Base-by-base conservation (phyloP, 768 basidiomycete species). In the Clitopilus passeckerianus region DNA sequence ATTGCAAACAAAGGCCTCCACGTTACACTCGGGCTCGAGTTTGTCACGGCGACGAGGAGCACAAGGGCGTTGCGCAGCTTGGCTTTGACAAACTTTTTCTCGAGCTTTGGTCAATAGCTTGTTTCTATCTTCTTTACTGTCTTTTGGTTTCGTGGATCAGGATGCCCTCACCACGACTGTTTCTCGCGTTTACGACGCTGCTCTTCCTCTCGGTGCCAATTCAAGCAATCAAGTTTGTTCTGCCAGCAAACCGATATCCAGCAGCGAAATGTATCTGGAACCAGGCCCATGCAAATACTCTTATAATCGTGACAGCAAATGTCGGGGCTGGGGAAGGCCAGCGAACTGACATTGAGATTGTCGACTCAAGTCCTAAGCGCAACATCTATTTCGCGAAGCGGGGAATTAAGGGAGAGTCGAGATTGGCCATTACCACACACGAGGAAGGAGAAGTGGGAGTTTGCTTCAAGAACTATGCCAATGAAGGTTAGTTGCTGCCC, bases 301-400 rank as follows among this genome's bases (percentile, higher is more conserved):
- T 98, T 34, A 93, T 98, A 69, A 93, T 99, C 66, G 94, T 97
- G 64, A 98, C 96, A 0, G 95, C 96, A 46, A 96, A 97, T 69
- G 89, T 96, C 30, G 87, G 87, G 0, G 81, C 87, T 0, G 90
- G 89, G 0, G 73, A 74, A 0, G 79, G 82, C 65, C 95, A 96
- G 74, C 85, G 94, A 20, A 80, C 95, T 34, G 97, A 99, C 78
- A 82, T 99, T 63, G 94, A 98, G 70, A 94, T 99, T 62, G 76
- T 97, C 54, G 96, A 98, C 73, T 92, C 93, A 18, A 87, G 87
- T 46, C 79, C 87, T 22, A 82, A 87, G 67, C 84, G 86, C 66
- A 98, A 98, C 71, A 86, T 95, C 9, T 98, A 98, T 71, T 77
- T 98, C 64, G 88, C 84, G 68, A 99, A 98, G 77, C 85, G 78